Conservation (phyloP, 495 filamentous ascomycete species). For the Aspergillus leporis region DNA sequence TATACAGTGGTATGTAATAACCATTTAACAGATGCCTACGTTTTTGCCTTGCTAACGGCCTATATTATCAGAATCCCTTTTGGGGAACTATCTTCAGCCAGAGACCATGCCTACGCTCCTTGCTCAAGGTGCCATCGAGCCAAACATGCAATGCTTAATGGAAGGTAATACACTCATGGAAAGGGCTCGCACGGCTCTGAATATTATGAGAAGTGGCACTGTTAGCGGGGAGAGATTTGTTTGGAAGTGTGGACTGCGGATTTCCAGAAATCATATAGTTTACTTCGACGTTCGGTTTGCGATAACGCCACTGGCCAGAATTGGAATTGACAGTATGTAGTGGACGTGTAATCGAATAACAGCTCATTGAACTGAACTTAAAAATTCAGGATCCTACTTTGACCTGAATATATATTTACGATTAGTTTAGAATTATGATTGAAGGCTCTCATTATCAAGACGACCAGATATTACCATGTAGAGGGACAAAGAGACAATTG, state of each 20-base stretch:
- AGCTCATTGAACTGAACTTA: too few relatives aligned
- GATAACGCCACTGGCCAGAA: too few relatives aligned
- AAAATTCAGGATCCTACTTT: too few relatives aligned
- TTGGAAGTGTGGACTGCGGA: not conserved
- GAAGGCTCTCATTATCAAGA: too few relatives aligned
- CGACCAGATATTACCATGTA: too few relatives aligned
- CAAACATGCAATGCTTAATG: not conserved
- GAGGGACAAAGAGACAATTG: too few relatives aligned
- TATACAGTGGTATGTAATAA: not conserved
- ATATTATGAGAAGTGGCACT: not conserved
- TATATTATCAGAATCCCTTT: not conserved
- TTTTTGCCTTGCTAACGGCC: too few relatives aligned
- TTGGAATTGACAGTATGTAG: too few relatives aligned
- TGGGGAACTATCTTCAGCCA: not conserved
- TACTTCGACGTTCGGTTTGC: too few relatives aligned
- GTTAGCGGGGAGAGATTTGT: not conserved
- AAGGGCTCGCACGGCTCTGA: not conserved
- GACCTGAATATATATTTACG: too few relatives aligned
- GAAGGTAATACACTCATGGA: not conserved
- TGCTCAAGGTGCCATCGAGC: not conserved
- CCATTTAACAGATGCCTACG: not conserved
- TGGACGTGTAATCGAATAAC: too few relatives aligned
- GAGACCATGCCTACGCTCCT: not conserved
- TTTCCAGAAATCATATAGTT: not conserved
- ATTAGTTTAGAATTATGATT: too few relatives aligned